Conservation (phyloP, 2,329 filamentous ascomycete species). For the Pseudogymnoascus sp. region DNA sequence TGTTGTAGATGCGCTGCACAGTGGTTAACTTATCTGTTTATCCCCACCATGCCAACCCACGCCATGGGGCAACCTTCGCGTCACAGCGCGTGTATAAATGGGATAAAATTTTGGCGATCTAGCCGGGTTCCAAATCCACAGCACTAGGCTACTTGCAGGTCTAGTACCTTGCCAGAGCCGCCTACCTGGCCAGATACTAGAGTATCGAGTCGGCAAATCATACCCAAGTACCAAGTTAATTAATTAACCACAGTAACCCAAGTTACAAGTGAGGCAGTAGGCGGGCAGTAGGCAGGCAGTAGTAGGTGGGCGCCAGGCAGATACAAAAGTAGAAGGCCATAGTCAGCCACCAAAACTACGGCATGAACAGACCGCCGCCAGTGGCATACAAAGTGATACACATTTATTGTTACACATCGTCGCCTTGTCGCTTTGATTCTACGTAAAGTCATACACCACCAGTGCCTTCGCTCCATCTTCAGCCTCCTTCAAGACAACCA, state of each 20-base stretch:
- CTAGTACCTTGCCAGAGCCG: not conserved
- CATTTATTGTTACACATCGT: not conserved
- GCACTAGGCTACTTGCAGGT: not conserved
- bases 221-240: not conserved
- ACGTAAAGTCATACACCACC: slow-evolving; percentile 64
- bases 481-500: slow-evolving; percentile 56
- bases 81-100: not conserved
- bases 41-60: not conserved
- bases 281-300: no score
- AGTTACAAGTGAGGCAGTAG: not conserved
- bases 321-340: not conserved
- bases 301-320: no score
- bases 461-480: slow-evolving; percentile 48
- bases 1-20: not conserved
- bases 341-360: not conserved
- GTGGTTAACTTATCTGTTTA: not conserved
- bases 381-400: not conserved
- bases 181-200: not conserved
- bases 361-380: not conserved
- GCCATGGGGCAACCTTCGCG: not conserved
- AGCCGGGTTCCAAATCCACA: not conserved
- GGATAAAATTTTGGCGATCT: not conserved
- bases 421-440: not conserved
- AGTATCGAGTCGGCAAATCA: not conserved
- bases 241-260: not conserved